Evolutionary conservation across 2,329 filamentous ascomycete species (phyloP), one percentile per base, ranked within the genome.

Genomic region (Nectriaceae sp.): DNA sequence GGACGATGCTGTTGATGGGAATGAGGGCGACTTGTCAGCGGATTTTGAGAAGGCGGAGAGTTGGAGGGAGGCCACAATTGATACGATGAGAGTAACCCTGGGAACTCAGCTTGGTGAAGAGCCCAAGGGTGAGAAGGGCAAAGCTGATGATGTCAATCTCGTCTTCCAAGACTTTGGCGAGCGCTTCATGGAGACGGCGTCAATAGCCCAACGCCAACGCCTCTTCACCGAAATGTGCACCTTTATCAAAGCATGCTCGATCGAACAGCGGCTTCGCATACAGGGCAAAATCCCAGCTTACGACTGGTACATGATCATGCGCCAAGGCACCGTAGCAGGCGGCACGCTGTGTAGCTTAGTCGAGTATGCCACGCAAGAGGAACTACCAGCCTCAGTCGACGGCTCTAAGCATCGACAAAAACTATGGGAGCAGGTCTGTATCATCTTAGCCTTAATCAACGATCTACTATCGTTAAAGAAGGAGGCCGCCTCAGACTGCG

Each of bases 391-490:
- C 2, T 33, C 36, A 8, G 16, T 58, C 13, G 20, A 41, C 18
- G 44, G 40, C 10, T 44, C 49, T 5, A 41, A 50, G 2, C 50
- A 57, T 11, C 21, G 50, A 1, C 16, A 43, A 11, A 46, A 42
- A 4, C 39, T 69, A 5, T 57, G 54, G 56, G 51, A 33, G n/a
- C 63, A 67, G 49, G 56, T 56, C 1, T 59, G 52, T 31, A 40
- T 63, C 4, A 29, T 63, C 4, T 46, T 64, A 5, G 52, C 56
- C 41, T 38, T 68, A n/a, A 16, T 62, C n/a, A 68, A 69, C 26
- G 66, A 68, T 19, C 26, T 63, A 3, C 41, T 69, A 6, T 69
- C 66, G 1, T 40, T 69, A 21, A 68, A 64, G 42, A 69, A 69
- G 51, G 65, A 69, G 42, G 45, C 69, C 31, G 19, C 41, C 15